Percentiles rank a stretch among this genome's conserved stretches.
phyloP scores from a whole-genome alignment of 2,329 filamentous ascomycete species.

The Colletotrichum sp. region DNA sequence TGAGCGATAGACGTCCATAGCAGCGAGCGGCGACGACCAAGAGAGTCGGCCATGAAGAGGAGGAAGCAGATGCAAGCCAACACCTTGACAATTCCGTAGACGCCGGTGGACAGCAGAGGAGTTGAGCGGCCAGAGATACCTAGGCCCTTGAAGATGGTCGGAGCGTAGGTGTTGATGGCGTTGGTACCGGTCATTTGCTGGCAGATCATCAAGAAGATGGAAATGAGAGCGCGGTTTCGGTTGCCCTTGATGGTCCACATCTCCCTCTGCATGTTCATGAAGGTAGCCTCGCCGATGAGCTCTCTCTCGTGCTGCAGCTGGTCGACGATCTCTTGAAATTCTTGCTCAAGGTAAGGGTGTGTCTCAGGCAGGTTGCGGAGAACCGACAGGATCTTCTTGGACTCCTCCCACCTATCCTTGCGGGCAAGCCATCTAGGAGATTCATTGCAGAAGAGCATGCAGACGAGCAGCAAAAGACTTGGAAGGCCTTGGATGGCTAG shows the following conservation, averaged over 20 bases:
- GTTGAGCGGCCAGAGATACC: constrained; percentile 50
- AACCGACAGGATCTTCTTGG: constrained; percentile 56
- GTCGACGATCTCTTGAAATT: constrained; percentile 59
- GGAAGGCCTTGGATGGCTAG: constrained; percentile 69
- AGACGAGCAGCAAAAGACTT: constrained; percentile 60
- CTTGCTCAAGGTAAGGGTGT: constrained; percentile 60
- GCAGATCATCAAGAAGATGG: constrained; percentile 62
- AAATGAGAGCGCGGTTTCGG: constrained; percentile 63
- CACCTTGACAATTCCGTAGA: constrained; percentile 70
- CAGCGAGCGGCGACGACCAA: constrained; percentile 60
- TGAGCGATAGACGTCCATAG: constrained; percentile 68
- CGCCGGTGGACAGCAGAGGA: constrained; percentile 65
- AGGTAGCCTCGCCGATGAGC: constrained; percentile 48
- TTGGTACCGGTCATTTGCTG: constrained; percentile 67
- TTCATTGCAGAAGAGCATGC: constrained; percentile 69
- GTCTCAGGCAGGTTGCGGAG: constrained; percentile 59
- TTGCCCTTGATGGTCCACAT: constrained; percentile 64
- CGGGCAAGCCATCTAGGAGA: constrained; percentile 70
- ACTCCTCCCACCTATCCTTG: constrained; percentile 68
- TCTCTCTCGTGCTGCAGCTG: constrained; percentile 63
- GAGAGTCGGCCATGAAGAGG: constrained; percentile 64
- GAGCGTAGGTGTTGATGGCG: constrained; percentile 43
- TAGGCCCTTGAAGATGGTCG: constrained; percentile 37
- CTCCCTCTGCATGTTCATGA: constrained; percentile 61
- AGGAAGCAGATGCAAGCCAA: constrained; percentile 62